Evolutionary conservation across 2,329 filamentous ascomycete species (phyloP), one percentile per base, ranked within the genome.

Genomic region (Diplocarpon mali): DNA sequence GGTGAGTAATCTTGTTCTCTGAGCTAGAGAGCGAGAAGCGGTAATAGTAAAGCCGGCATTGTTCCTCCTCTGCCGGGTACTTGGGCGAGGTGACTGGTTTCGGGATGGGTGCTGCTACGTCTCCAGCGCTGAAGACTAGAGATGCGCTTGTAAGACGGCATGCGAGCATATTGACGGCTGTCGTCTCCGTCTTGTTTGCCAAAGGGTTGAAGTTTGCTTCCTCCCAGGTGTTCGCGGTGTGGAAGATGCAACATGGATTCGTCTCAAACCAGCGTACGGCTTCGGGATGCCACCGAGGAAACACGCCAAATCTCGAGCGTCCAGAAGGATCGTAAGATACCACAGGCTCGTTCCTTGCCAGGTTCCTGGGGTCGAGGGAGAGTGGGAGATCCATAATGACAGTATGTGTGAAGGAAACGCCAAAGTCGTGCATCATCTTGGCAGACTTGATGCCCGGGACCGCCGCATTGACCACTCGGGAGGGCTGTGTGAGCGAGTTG

Each of bases 361-460:
- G 65, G 46, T 83, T 83, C 34, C 76, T 57, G 0, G 80, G 79
- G 47, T 83, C 74, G 1, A 85, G 65, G 0, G 74, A 76, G 0
- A 85, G 65, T 0, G 82, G 82, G 9, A 85, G 66, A 54, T 86
- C 81, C 63, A 85, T 71, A 44, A 85, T 82, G 31, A 85, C 64
- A 0, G 80, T 83, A 54, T 83, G 71, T 5, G 57, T 60, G 5
- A 64, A 68, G 1, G 80, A 82, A 1, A 80, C 80, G 12, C 81
- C 81, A 61, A 85, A 85, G 58, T 85, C 81, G 57, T 85, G 82
- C 79, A 85, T 85, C 72, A 85, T 80, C 57, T 80, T 83, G 1
- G 79, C 75, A 1, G 73, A 73, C 3, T 67, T 65, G 20, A 85
- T 68, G 0, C 80, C 79, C 0, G 78, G 72, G 0, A 85, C 69